These are phyloP conservation scores for Oryza meyeriana DNA, from an alignment of 176 grass and related monocot genomes.

Conservation along the genomic window DNA sequence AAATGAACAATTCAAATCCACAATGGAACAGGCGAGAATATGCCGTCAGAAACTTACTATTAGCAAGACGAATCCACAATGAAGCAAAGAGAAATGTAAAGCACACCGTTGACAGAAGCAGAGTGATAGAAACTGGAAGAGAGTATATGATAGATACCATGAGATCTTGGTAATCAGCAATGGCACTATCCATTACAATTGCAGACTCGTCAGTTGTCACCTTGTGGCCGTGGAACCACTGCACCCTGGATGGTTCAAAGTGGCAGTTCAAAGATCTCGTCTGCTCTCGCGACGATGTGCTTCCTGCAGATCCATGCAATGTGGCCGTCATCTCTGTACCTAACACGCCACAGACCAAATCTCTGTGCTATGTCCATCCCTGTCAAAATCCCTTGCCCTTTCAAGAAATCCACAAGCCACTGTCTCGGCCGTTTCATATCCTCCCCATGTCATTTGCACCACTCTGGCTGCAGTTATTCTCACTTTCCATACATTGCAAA, in stretches of 20 bases:
- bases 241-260: conserved; percentile 45
- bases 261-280: conserved; percentile 70
- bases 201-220: conserved; percentile 7
- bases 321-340: conserved; percentile 61
- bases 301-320: conserved; percentile 89
- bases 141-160: not conserved
- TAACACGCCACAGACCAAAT: conserved; percentile 85
- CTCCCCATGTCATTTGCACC: conserved; percentile 46
- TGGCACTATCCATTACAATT: not conserved
- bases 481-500: conserved; percentile 39
- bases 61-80: not conserved
- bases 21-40: not conserved
- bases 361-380: conserved; percentile 76
- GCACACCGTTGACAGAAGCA: not conserved
- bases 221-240: not conserved
- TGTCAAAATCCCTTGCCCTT: conserved; percentile 50
- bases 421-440: conserved; percentile 69
- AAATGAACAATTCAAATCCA: not conserved
- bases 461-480: conserved; percentile 31
- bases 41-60: not conserved
- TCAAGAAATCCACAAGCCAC: conserved; percentile 93
- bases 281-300: conserved; percentile 54
- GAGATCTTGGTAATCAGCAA: not conserved
- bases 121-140: not conserved
- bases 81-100: not conserved